These are phyloP conservation scores for Jatropha podagrica DNA, from an alignment of 441 rosid species.

Conservation along the genomic window DNA sequence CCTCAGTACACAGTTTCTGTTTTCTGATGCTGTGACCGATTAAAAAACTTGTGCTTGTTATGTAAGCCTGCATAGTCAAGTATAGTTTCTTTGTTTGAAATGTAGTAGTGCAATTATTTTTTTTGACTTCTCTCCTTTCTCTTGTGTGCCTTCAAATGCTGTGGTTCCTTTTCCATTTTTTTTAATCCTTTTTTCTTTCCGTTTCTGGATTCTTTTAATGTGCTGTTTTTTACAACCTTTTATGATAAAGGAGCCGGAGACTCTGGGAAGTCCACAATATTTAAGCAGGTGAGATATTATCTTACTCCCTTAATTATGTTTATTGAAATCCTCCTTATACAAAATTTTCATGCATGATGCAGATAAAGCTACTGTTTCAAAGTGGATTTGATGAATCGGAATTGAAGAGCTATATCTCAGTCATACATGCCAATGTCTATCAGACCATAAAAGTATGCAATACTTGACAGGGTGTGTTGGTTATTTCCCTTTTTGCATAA, in stretches of 20 bases:
- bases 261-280: conserved; percentile 97
- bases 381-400: conserved; percentile 93
- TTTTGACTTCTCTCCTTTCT: neutral
- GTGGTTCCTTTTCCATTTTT: neutral
- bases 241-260: conserved; percentile 84
- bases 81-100: neutral
- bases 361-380: conserved; percentile 97
- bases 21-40: neutral
- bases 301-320: neutral
- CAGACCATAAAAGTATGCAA: conserved; percentile 98
- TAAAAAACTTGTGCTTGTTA: neutral
- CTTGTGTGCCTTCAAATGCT: neutral
- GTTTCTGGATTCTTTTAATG: neutral
- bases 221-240: conserved; percentile 10
- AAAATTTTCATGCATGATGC: conserved; percentile 26
- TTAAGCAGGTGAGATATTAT: conserved; percentile 76
- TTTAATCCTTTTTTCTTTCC: neutral
- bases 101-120: no score
- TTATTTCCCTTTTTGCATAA: conserved; percentile 50
- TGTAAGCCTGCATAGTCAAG: neutral
- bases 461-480: conserved; percentile 74
- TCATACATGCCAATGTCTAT: conserved; percentile 95
- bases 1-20: neutral
- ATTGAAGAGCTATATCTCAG: conserved; percentile 82
- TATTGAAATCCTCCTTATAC: conserved; percentile 9